Base-by-base conservation (phyloP, 768 basidiomycete genomes). In the Auricularia auricula-judae region DNA sequence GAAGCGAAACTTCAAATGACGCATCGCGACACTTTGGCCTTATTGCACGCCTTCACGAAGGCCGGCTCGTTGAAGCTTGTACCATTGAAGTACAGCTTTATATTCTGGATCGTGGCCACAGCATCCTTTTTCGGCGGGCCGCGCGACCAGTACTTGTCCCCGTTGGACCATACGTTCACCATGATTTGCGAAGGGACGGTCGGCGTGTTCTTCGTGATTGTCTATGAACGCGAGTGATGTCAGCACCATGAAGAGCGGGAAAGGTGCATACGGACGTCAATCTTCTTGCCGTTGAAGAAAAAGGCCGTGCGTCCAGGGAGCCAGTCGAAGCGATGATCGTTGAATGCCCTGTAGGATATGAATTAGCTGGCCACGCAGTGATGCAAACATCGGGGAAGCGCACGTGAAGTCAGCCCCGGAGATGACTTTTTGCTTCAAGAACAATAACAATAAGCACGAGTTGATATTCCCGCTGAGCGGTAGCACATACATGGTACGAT, bases 31-130 rank as follows among this genome's bases (percentile, higher is more conserved):
- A 63, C 36, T 47, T 60, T 36, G 11, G 67, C 67, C 2, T 56
- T 61, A 4, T 43, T 54, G 60, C 67, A 68, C 14, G 36, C 18
- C 14, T 67, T 33, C 29, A 35, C 43, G 64, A 68, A 67, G 1
- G 59, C 35, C 3, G 16, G n/a, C 43, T 64, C 64, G 29, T 16
- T 36, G n/a, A 65, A 21, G 21, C 42, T 39, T 8, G 64, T 67
- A 14, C 68, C 65, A 61, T 68, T 68, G 62, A 68, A 68, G 62
- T 68, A 68, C 35, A 68, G 34, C 35, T 68, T 64, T 43, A 65
- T 64, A 36, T 64, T 63, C 29, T 68, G 63, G 12, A 68, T 47
- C 10, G 67, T 68, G 3, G 67, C 67, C 7, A 65, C 53, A 18
- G 67, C 67, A 54, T 68, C 67, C 51, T 56, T 42, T 16, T 64